Base-by-base conservation (phyloP, 1,139 yeast genomes). In the Geotrichum phurueaensis region DNA sequence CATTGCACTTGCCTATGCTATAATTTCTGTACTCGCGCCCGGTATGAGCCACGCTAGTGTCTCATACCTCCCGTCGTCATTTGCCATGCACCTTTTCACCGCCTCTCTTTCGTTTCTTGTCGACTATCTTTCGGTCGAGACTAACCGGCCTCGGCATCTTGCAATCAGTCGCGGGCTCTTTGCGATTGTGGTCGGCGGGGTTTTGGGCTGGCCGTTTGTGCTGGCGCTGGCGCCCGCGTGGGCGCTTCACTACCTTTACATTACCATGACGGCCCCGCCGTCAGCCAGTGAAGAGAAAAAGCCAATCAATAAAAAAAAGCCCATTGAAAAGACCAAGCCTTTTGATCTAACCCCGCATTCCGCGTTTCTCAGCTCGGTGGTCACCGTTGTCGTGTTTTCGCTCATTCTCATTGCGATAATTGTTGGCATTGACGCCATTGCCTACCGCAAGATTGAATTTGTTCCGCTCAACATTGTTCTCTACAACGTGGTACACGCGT, bases 181-280 rank as follows among this genome's bases (percentile, higher is more conserved):
- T 1, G 81, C 81, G 76, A 78, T 82, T 56, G 76, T 82, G 48
- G 64, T 87, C 22, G 96, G 94, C 6, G 95, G 95, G 0, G 70
- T 92, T 1, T 65, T 87, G 45, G 97, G 98, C 1, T 92, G 98
- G 98, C 97, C 98, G 0, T 92, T 92, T 74, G 84, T 87, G 0
- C 74, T 89, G 62, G 85, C 83, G 0, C 75, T 90, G 60, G 85
- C 86, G 3, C 59, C 59, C 15, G 49, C 45, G 1, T 62, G 64
- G 64, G 62, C 58, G 1, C 22, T 62, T 2, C 60, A 59, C 50
- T 54, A 57, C 39, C 49, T 59, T 4, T 39, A 39, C 45, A n/a
- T 15, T 3, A 39, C 45, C 20, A 36, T 54, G 18, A 55, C 39
- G 12, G 43, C 58, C 2, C 13, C 53, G 2, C 2, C 45, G n/a